phyloP scores from a whole-genome alignment of 345 rosid species.

The Citrus unshiu region DNA sequence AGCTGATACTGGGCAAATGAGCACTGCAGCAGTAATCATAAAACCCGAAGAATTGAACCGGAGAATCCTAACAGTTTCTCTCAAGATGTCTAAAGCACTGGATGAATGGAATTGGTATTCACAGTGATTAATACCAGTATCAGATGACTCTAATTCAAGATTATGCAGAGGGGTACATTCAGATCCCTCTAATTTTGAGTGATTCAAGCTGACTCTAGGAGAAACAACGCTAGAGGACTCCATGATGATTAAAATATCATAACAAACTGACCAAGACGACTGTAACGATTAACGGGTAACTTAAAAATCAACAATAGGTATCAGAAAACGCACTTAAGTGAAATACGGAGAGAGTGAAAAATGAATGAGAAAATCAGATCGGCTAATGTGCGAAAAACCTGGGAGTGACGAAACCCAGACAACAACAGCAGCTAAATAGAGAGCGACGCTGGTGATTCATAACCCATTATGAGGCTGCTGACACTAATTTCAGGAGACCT shows the following conservation, averaged over 20 bases:
- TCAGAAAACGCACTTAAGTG: neutral
- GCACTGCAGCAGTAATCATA: conserved; percentile 50
- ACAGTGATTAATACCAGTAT: conserved; percentile 12
- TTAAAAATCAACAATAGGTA: neutral
- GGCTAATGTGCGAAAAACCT: neutral
- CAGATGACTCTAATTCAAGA: conserved; percentile 39
- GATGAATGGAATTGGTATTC: conserved; percentile 46
- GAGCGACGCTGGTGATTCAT: neutral
- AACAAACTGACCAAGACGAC: too few species aligned
- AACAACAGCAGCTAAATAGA: neutral
- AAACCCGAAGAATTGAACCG: conserved; percentile 63
- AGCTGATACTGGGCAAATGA: conserved; percentile 84
- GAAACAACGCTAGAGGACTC: conserved; percentile 33
- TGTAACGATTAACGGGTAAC: neutral
- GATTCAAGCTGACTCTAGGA: conserved; percentile 33
- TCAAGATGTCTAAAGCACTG: conserved; percentile 83
- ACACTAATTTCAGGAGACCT: neutral
- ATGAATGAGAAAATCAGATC: neutral
- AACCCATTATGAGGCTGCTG: neutral
- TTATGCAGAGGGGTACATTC: conserved; percentile 28
- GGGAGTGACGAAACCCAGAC: neutral
- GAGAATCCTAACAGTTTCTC: conserved; percentile 82
- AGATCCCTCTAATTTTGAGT: conserved; percentile 28
- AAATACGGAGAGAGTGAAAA: neutral
- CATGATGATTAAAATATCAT: conserved; percentile 25